Evolutionary conservation across 169 alveolate species (phyloP).

Genomic region (Plasmodium chabaudi): DNA sequence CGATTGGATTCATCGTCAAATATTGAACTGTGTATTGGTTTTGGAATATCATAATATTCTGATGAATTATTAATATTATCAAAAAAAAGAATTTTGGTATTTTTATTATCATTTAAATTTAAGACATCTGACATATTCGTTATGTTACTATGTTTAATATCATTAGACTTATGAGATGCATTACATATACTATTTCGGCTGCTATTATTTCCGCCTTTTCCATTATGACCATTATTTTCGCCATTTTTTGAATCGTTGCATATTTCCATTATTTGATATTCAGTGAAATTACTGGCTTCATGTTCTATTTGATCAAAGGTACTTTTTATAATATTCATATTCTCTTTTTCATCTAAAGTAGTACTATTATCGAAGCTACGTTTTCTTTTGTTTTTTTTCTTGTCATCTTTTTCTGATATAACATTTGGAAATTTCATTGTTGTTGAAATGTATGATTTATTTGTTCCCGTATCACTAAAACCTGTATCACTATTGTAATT

Average conservation of each 20-base stretch:
- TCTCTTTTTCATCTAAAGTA: neutral
- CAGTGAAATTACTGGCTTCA: too few species aligned
- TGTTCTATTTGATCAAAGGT: too few species aligned
- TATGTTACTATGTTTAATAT: conserved; percentile 45
- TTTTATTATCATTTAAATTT: conserved; percentile 19
- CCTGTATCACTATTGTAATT: too few species aligned
- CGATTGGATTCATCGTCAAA: neutral
- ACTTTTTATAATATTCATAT: neutral
- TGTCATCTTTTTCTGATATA: neutral
- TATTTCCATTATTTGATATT: too few species aligned
- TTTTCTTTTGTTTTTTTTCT: neutral
- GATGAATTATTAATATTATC: conserved; percentile 49
- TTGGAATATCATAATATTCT: conserved; percentile 22
- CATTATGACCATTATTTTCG: too few species aligned
- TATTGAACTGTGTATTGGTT: conserved; percentile 27
- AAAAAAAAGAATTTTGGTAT: conserved; percentile 43
- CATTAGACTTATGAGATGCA: neutral
- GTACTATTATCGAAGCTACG: neutral
- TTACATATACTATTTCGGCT: conserved; percentile 4
- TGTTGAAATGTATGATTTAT: neutral
- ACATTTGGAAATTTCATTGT: neutral
- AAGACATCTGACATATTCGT: conserved; percentile 35
- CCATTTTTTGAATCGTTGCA: too few species aligned
- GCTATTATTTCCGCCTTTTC: neutral
- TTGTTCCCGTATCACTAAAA: too few species aligned